Conservation (phyloP, 1,284 basidiomycete genomes). For the Pascua sp. region DNA sequence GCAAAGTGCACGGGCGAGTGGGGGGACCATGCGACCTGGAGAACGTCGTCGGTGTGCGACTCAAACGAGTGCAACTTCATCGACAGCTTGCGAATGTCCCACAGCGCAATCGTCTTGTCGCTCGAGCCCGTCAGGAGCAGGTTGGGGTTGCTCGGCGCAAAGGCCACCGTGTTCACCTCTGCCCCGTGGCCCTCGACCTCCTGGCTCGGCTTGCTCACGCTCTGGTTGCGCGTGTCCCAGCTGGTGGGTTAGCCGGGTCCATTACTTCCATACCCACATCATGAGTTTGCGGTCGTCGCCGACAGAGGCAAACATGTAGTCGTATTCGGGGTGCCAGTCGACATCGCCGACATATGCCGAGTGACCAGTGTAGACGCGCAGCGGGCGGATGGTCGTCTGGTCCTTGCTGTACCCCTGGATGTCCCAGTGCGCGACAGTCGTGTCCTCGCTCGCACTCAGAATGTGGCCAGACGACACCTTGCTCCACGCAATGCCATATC, state of each 20-base stretch:
- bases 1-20: conserved; percentile 87
- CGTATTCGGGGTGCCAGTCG: conserved; percentile 85
- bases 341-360: conserved; percentile 90
- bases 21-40: conserved; percentile 92
- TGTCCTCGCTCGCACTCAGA: conserved; percentile 90
- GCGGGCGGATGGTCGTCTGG: conserved; percentile 73
- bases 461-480: conserved; percentile 77
- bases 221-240: conserved; percentile 80
- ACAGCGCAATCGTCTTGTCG: conserved; percentile 89
- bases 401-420: conserved; percentile 82
- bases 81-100: conserved; percentile 80
- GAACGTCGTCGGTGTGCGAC: conserved; percentile 89
- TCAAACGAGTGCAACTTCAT: conserved; percentile 86
- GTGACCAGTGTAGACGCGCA: conserved; percentile 80
- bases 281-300: conserved; percentile 93
- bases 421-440: conserved; percentile 96
- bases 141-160: conserved; percentile 76
- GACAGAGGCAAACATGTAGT: conserved; percentile 89
- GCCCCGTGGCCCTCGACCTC: conserved; percentile 82
- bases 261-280: too few species aligned
- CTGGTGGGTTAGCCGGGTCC: conserved; percentile 56
- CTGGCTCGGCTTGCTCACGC: conserved; percentile 62
- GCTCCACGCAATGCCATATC: conserved; percentile 92
- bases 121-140: conserved; percentile 90
- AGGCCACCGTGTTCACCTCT: conserved; percentile 88